Base-by-base conservation (phyloP, 2,329 filamentous ascomycete species). In the Beauveria australis region DNA sequence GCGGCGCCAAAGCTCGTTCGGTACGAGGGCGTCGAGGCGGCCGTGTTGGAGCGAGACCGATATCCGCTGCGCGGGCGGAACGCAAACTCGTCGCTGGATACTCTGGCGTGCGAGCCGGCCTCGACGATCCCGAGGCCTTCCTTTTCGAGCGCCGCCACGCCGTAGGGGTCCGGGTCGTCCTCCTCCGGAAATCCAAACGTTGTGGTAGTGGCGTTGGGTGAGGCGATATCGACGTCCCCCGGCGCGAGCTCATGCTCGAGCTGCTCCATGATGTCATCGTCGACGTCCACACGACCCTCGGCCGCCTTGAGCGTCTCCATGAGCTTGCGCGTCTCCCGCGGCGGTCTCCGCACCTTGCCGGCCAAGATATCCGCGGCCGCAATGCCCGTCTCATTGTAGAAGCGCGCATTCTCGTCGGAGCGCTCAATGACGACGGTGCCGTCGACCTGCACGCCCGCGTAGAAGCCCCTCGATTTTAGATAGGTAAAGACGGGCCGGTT, bases 381-480 rank as follows among this genome's bases (percentile, higher is more conserved):
- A 26, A 83, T 68, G 14, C n/a, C 5, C 5, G 69, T 66, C n/a
- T 89, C 79, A 24, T 88, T 88, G 71, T 95, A 96, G 69, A 96
- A 96, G 6, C 84, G 83, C 57, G 91, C 88, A 68, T 97, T 97
- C 69, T 93, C 92, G 61, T 93, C 90, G n/a, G 84, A 87, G 55
- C 92, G 84, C 73, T 95, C 90, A 28, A 93, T 89, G 53, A 96
- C 81, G 12, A 96, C 83, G 0, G 91, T 96, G 28, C 92, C 92
- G 68, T 96, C 92, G 40, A 96, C 81, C 68, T 92, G 89, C 1
- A 96, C 83, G 33, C 91, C 91, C 1, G 90, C 92, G 69, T 95
- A 96, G 66, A 96, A 86, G 5, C 92, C 92, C 57, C 91, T 84
- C 53, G 88, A 92, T 76, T 96, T 96, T 75, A 96, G 84, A 71